Base-by-base conservation (phyloP, 2,329 filamentous ascomycete species). In the Ophiocordyceps unilateralis region DNA sequence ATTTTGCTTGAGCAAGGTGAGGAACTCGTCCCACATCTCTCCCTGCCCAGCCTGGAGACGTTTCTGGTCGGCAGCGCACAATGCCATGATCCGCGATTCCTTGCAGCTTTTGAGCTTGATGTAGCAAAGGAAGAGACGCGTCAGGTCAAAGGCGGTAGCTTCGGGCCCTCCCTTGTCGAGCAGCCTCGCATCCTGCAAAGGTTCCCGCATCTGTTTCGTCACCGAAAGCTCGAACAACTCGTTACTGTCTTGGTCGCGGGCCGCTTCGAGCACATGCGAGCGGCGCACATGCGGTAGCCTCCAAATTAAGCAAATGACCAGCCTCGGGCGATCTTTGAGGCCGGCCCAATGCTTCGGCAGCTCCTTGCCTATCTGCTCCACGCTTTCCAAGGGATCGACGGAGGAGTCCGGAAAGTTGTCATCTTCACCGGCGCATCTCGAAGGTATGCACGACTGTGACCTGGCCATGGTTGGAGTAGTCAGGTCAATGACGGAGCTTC, bases 121-220 rank as follows among this genome's bases (percentile, higher is more conserved):
- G 40, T 56, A 60, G 40, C 52, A 54, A 8, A 59, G 43, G 38
- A 58, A 63, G 9, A 59, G 28, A 15, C 53, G 51, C 8, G 52
- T 51, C 5, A 58, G 12, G 39, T 63, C 58, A 34, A 61, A 59
- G 1, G 52, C 48, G 28, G 50, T 40, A 5, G 50, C 49, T 17
- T 49, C 45, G 7, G 42, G 12, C 4, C 42, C 46, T 11, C 41
- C 39, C 7, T 40, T n/a, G 1, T 44, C 36, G 11, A 56, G 44
- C 15, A 47, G 42, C 10, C 39, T 22, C 1, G 41, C 7, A 26
- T 48, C 43, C 14, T 40, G 39, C 10, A 51, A 24, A 1, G 53
- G 54, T 2, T 48, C 32, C 17, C 17, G 22, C 30, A 48, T 43
- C 19, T 49, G 45, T 24, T 30, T 41, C 9, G 9, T 17, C 10